phyloP scores from a whole-genome alignment of 2,329 filamentous ascomycete species.

The Penicillium brevicompactum region DNA sequence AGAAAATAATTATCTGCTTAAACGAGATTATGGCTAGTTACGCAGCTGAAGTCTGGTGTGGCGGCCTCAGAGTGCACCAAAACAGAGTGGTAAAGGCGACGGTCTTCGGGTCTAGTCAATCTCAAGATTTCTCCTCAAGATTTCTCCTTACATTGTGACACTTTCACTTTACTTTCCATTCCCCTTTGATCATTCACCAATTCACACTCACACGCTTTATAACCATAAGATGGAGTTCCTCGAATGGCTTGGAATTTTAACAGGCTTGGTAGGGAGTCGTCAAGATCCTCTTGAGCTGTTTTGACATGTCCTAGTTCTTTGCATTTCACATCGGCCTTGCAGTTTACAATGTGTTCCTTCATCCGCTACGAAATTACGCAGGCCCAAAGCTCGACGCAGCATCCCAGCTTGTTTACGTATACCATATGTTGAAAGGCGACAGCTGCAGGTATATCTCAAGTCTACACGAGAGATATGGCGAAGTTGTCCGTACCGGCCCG shows the following conservation, averaged over 20 bases:
- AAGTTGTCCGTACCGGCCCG: constrained; percentile 6
- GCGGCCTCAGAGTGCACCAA: background rate
- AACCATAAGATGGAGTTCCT: background rate
- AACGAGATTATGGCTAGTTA: background rate
- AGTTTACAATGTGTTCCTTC: constrained; percentile 4
- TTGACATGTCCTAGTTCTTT: background rate
- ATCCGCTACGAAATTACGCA: constrained; percentile 3
- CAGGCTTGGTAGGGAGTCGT: background rate
- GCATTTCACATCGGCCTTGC: background rate
- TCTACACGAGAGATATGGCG: constrained; percentile 11
- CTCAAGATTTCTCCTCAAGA: background rate
- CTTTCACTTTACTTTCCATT: background rate
- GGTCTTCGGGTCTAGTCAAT: background rate
- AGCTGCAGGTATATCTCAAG: constrained; percentile 2
- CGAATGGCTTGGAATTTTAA: background rate
- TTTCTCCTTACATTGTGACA: background rate
- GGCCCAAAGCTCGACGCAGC: constrained; percentile 9
- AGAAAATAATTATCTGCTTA: background rate
- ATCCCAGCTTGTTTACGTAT: constrained; percentile 1
- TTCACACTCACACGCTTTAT: background rate
- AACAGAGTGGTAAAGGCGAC: background rate
- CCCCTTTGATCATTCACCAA: background rate
- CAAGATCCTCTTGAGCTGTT: background rate
- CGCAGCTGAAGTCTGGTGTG: background rate
- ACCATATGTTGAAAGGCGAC: constrained; percentile 8